These are phyloP conservation scores for Inonotus hispidus DNA, from an alignment of 1,284 basidiomycete genomes.

Conservation along the genomic window DNA sequence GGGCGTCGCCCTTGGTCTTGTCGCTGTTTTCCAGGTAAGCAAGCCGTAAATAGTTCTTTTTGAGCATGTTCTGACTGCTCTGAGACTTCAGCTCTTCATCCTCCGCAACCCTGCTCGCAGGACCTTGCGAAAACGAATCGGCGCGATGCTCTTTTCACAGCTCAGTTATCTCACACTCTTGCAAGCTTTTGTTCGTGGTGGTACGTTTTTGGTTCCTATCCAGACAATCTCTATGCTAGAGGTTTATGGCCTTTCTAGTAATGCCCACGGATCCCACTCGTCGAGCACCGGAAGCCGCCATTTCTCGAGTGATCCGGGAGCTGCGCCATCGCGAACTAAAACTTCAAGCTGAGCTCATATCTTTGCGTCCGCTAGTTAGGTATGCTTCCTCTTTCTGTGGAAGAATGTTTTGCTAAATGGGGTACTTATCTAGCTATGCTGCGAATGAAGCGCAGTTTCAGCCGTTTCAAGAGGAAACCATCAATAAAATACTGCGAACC, in stretches of 20 bases:
- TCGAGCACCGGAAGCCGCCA: conserved; percentile 23
- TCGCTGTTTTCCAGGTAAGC: conserved; percentile 25
- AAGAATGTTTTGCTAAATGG: not conserved
- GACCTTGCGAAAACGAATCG: conserved; percentile 28
- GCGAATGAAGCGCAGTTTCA: conserved; percentile 23
- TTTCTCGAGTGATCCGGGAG: conserved; percentile 27
- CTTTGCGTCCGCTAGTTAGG: conserved; percentile 28
- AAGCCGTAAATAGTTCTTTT: not conserved
- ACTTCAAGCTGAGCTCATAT: conserved; percentile 29
- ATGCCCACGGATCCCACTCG: conserved; percentile 20
- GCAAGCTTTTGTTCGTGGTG: conserved; percentile 25
- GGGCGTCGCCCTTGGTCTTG: conserved; percentile 30
- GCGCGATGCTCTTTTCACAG: conserved; percentile 24
- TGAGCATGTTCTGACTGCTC: not conserved
- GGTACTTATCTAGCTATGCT: conserved; percentile 23
- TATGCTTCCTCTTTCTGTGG: conserved; percentile 8
- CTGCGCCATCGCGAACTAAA: conserved; percentile 28
- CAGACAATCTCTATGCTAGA: too few relatives aligned
- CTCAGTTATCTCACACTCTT: conserved; percentile 28
- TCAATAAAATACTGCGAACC: conserved; percentile 22
- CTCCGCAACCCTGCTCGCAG: conserved; percentile 31
- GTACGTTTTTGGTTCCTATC: conserved; percentile 8
- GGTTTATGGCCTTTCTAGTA: conserved; percentile 1
- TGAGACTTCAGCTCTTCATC: conserved; percentile 23
- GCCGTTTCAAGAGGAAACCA: conserved; percentile 23